Evolutionary conservation across 1,139 yeast genomes (phyloP).

Genomic region (Scheffersomyces segobiensis): DNA sequence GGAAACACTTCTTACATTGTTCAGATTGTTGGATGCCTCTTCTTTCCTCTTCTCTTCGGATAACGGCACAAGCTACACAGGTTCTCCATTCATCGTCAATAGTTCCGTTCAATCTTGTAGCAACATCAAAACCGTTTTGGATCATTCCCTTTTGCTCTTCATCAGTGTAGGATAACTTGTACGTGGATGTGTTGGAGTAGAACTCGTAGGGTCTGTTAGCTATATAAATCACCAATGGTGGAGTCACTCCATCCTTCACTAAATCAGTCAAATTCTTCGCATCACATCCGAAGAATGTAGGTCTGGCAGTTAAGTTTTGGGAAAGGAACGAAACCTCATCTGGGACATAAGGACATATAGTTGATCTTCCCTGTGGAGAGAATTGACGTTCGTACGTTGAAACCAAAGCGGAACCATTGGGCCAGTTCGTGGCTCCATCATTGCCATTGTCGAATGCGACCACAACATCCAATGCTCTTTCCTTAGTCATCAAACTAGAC

Average conservation of each 20-base stretch:
- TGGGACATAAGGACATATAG: slow-evolving; percentile 87
- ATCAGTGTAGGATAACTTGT: slow-evolving; percentile 60
- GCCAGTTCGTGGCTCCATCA: slow-evolving; percentile 39
- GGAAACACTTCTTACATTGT: slow-evolving; percentile 74
- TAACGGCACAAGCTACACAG: slow-evolving; percentile 87
- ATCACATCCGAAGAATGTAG: slow-evolving; percentile 87
- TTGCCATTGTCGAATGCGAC: slow-evolving; percentile 44
- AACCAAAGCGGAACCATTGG: slow-evolving; percentile 40
- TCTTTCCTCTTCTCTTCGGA: slow-evolving; percentile 81
- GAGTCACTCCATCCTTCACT: slow-evolving; percentile 32
- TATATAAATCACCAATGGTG: slow-evolving; percentile 78
- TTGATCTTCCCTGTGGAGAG: slow-evolving; percentile 57
- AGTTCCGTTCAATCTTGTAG: slow-evolving; percentile 72
- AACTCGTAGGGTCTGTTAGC: slow-evolving; percentile 75
- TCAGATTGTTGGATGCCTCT: slow-evolving; percentile 60
- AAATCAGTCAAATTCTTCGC: slow-evolving; percentile 58
- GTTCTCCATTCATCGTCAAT: slow-evolving; percentile 71
- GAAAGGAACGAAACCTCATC: slow-evolving; percentile 56
- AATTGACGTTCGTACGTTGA: slow-evolving; percentile 71
- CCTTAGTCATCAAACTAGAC: slow-evolving; percentile 34
- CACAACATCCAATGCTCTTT: slow-evolving; percentile 37
- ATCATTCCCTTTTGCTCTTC: slow-evolving; percentile 62
- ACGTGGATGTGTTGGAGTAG: slow-evolving; percentile 72
- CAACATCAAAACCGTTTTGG: slow-evolving; percentile 77
- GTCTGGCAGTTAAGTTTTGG: slow-evolving; percentile 60